Evolutionary conservation across 1,284 basidiomycete species (phyloP).

Genomic region (Phlebopus sp.): DNA sequence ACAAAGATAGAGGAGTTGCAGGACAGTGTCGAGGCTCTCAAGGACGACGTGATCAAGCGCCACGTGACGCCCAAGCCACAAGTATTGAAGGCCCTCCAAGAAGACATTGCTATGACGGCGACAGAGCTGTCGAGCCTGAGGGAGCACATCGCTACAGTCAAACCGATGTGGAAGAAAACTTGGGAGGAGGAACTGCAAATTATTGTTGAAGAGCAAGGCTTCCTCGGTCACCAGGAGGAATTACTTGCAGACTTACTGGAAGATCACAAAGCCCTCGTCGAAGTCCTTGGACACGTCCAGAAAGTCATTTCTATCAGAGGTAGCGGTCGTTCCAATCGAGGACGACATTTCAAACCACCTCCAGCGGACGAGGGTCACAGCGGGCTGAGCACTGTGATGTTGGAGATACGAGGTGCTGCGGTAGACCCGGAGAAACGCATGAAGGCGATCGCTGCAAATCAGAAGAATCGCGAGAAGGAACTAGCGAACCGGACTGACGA

Average conservation of each 20-base stretch:
- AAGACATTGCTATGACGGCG: slow-evolving; percentile 71
- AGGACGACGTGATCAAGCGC: slow-evolving; percentile 89
- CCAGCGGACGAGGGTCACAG: slow-evolving; percentile 61
- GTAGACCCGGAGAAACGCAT: slow-evolving; percentile 80
- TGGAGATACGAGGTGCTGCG: slow-evolving; percentile 83
- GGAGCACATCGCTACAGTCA: slow-evolving; percentile 85
- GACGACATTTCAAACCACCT: slow-evolving; percentile 52
- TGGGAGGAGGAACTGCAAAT: slow-evolving; percentile 96
- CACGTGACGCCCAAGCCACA: slow-evolving; percentile 82
- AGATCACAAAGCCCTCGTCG: slow-evolving; percentile 84
- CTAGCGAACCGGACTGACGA: slow-evolving; percentile 69
- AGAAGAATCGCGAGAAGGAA: slow-evolving; percentile 76
- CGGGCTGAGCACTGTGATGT: slow-evolving; percentile 73
- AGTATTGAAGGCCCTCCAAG: slow-evolving; percentile 71
- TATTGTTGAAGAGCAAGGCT: slow-evolving; percentile 96
- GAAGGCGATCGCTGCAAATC: slow-evolving; percentile 87
- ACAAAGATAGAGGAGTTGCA: slow-evolving; percentile 93
- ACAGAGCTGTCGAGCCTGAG: slow-evolving; percentile 76
- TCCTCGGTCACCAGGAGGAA: slow-evolving; percentile 90
- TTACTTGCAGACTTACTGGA: slow-evolving; percentile 86
- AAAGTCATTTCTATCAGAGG: slow-evolving; percentile 81
- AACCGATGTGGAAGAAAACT: slow-evolving; percentile 98
- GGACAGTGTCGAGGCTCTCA: slow-evolving; percentile 88
- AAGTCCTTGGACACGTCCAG: slow-evolving; percentile 85
- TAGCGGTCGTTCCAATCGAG: slow-evolving; percentile 35